phyloP scores from a whole-genome alignment of 805 yeast species.

The Kazachstania martiniae region DNA sequence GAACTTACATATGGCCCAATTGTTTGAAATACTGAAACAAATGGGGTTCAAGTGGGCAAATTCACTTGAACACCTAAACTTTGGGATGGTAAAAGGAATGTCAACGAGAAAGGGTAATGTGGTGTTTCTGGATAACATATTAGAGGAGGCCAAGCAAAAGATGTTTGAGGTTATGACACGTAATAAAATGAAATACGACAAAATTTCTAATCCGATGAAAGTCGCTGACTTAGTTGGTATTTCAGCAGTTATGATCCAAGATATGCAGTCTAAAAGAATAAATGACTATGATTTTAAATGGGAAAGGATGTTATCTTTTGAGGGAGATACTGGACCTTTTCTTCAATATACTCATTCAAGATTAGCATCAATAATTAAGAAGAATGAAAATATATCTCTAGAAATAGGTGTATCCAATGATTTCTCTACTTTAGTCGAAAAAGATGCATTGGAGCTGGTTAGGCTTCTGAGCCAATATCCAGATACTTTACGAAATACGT shows the following conservation, averaged over 20 bases:
- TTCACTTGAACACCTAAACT: slow-evolving; percentile 70
- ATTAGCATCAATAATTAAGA: slow-evolving; percentile 82
- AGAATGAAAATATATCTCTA: slow-evolving; percentile 51
- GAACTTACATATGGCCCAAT: slow-evolving; percentile 86
- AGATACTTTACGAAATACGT: slow-evolving; percentile 74
- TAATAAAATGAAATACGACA: slow-evolving; percentile 82
- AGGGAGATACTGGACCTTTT: slow-evolving; percentile 99
- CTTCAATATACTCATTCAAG: slow-evolving; percentile 97
- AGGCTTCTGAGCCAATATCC: slow-evolving; percentile 84
- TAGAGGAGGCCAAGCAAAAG: slow-evolving; percentile 83
- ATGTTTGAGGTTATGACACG: slow-evolving; percentile 95
- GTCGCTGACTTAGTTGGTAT: slow-evolving; percentile 93
- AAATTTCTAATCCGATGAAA: slow-evolving; percentile 85
- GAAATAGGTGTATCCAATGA: slow-evolving; percentile 39
- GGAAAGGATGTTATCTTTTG: slow-evolving; percentile 96
- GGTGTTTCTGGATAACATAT: slow-evolving; percentile 86
- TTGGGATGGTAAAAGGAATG: slow-evolving; percentile 98
- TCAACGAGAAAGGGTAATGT: slow-evolving; percentile 96
- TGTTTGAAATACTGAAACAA: slow-evolving; percentile 84
- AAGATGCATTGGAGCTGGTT: slow-evolving; percentile 56
- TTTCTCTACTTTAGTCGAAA: slow-evolving; percentile 53
- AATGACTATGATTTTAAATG: slow-evolving; percentile 93
- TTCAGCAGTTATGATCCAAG: slow-evolving; percentile 97
- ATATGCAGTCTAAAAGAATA: slow-evolving; percentile 93
- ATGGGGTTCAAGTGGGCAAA: slow-evolving; percentile 84